Percentiles rank a stretch among this genome's conserved stretches.
phyloP scores from a whole-genome alignment of 2,329 filamentous ascomycete species.

The Geosmithia morbida region DNA sequence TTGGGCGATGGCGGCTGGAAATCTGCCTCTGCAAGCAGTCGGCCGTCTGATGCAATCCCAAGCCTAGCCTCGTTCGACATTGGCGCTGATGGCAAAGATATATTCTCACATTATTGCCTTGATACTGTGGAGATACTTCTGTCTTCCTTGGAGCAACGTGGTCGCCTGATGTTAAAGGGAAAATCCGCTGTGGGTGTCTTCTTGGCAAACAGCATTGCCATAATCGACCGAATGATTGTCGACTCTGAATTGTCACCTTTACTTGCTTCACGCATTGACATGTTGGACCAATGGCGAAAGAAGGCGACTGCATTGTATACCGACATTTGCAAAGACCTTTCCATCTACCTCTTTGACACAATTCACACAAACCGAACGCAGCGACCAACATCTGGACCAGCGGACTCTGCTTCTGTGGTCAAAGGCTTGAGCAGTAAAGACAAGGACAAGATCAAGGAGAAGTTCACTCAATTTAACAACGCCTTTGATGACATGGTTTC shows the following conservation, averaged over 20 bases:
- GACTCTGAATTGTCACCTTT: conserved; percentile 65
- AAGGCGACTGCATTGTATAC: conserved; percentile 70
- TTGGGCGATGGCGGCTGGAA: conserved; percentile 89
- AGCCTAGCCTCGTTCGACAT: conserved; percentile 73
- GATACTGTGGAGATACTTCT: conserved; percentile 81
- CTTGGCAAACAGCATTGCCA: conserved; percentile 71
- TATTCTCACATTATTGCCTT: conserved; percentile 79
- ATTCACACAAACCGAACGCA: conserved; percentile 72
- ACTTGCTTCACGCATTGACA: conserved; percentile 48
- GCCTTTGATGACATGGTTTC: conserved; percentile 80
- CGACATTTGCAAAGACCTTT: conserved; percentile 79
- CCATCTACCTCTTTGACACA: conserved; percentile 72
- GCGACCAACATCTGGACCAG: conserved; percentile 58
- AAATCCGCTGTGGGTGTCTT: conserved; percentile 78
- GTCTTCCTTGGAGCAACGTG: conserved; percentile 59
- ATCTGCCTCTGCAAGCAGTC: conserved; percentile 31
- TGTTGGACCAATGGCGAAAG: conserved; percentile 77
- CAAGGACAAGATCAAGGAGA: conserved; percentile 90
- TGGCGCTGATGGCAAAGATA: conserved; percentile 71
- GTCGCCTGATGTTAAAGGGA: conserved; percentile 56
- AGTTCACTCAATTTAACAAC: conserved; percentile 83
- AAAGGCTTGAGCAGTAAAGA: conserved; percentile 80
- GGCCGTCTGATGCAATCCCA: conserved; percentile 49
- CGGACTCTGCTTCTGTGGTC: conserved; percentile 73
- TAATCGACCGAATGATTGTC: conserved; percentile 73